Base-by-base conservation (phyloP, 2,329 filamentous ascomycete genomes). In the Aspergillus chevalieri region DNA sequence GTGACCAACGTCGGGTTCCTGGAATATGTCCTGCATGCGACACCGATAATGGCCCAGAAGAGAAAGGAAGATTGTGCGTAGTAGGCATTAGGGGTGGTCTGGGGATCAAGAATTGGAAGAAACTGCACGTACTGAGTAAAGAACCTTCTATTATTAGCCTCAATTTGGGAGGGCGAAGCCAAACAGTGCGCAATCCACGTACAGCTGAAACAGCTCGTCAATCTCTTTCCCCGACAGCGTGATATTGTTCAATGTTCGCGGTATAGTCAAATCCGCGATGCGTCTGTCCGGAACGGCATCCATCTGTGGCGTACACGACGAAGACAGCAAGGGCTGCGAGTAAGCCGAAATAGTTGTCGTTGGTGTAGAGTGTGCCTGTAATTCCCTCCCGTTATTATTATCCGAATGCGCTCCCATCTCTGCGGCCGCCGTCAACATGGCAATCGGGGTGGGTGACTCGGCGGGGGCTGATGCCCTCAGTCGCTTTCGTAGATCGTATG, bases 31-130 rank as follows among this genome's bases (percentile, higher is more conserved):
- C 70, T 61, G 49, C 66, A 69, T 12, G 64, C 63, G 8, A 69
- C 64, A 2, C 66, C 64, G 12, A 72, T 60, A 5, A 74, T 85
- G 44, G 86, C 81, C 90, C 90, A 95, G 69, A 95, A 95, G 1
- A 95, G 78, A 12, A 95, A 76, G 3, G 84, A 83, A 46, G 89
- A 86, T 60, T 92, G 85, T 52, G 84, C 79, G 62, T 86, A 86
- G 65, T 88, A 93, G 50, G 83, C 76, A 43, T 93, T 86, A 1
- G 89, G 85, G 0, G 80, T 72, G 56, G 84, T 82, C 8, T 76
- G 65, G 5, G 63, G 60, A 36, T 72, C 68, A 0, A 73, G 58
- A 14, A 73, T 64, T 0, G 70, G 69, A 10, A 73, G 50, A 26
- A 72, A 69, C 4, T 59, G 59, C 2, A 67, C 60, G 54, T 70